Conservation (phyloP, 345 rosid species). For the Gossypium australe region DNA sequence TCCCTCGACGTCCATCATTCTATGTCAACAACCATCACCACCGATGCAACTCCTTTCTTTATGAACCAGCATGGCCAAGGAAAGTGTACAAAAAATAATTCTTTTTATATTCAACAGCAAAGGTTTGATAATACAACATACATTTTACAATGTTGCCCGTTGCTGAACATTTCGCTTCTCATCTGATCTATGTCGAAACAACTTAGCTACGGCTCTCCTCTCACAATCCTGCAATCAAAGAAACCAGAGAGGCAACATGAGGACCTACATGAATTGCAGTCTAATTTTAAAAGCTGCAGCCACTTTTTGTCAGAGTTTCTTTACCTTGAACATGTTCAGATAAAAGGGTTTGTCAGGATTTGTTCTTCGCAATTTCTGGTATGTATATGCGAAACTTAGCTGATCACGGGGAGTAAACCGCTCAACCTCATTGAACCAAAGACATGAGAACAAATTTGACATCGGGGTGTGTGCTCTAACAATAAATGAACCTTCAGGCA, state of each 20-base stretch:
- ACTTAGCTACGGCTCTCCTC: slow-evolving; percentile 78
- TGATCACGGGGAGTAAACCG: slow-evolving; percentile 97
- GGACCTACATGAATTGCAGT: neutral
- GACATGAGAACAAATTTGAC: slow-evolving; percentile 96
- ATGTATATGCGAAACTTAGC: slow-evolving; percentile 84
- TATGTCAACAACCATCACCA: neutral
- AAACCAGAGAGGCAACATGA: neutral
- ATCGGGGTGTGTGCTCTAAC: slow-evolving; percentile 94
- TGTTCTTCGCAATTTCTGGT: slow-evolving; percentile 75
- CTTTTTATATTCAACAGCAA: neutral
- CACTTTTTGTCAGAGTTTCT: neutral
- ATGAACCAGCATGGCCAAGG: neutral
- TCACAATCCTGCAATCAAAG: slow-evolving; percentile 75
- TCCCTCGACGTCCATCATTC: neutral
- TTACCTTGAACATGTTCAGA: slow-evolving; percentile 94
- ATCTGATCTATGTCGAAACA: slow-evolving; percentile 75
- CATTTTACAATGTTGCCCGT: slow-evolving; percentile 18
- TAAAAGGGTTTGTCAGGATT: slow-evolving; percentile 76
- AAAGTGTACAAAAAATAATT: slow-evolving; percentile 1
- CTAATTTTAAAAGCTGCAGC: neutral
- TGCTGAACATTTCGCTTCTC: slow-evolving; percentile 48
- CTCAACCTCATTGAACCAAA: slow-evolving; percentile 97
- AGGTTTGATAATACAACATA: neutral
- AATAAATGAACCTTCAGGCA: slow-evolving; percentile 94
- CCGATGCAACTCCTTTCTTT: neutral